Conservation (phyloP, 306 rosid species). For the Acmispon strigosus region DNA sequence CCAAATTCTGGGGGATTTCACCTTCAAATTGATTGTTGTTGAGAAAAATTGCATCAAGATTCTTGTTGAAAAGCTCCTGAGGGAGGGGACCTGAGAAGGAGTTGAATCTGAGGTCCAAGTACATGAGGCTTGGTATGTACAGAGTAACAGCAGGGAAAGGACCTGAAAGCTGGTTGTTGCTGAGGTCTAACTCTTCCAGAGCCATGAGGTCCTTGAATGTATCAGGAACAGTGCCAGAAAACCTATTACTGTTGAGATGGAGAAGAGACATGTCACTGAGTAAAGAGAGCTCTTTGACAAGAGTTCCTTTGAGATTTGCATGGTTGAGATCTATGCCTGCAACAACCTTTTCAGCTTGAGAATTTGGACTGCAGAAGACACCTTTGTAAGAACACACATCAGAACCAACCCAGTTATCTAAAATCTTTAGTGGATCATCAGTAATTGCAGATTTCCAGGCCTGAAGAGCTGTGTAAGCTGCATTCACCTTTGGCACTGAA, state of each 20-base stretch:
- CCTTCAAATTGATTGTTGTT: conserved; percentile 84
- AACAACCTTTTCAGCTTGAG: conserved; percentile 38
- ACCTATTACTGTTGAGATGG: conserved; percentile 85
- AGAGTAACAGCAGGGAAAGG: conserved; percentile 54
- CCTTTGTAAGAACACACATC: conserved; percentile 89
- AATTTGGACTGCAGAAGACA: conserved; percentile 55
- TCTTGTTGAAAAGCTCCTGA: conserved; percentile 53
- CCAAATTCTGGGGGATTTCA: conserved; percentile 72
- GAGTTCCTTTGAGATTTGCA: conserved; percentile 76
- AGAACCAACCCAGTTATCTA: conserved; percentile 63
- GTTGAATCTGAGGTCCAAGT: conserved; percentile 88
- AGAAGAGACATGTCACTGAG: conserved; percentile 68
- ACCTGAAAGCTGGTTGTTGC: conserved; percentile 86
- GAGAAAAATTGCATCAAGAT: conserved; percentile 79
- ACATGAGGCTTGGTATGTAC: conserved; percentile 62
- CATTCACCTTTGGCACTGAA: conserved; percentile 32
- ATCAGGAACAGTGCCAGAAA: conserved; percentile 64
- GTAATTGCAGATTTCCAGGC: conserved; percentile 87
- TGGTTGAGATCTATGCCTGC: conserved; percentile 95
- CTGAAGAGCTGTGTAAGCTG: conserved; percentile 75
- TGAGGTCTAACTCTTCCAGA: conserved; percentile 79
- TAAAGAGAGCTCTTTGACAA: conserved; percentile 66
- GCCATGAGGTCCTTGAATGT: conserved; percentile 47
- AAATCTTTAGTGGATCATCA: conserved; percentile 67
- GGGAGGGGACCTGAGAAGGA: conserved; percentile 68